Evolutionary conservation across 192 early-diverging fungal species (phyloP).

Genomic region (Coemansia aciculifera): DNA sequence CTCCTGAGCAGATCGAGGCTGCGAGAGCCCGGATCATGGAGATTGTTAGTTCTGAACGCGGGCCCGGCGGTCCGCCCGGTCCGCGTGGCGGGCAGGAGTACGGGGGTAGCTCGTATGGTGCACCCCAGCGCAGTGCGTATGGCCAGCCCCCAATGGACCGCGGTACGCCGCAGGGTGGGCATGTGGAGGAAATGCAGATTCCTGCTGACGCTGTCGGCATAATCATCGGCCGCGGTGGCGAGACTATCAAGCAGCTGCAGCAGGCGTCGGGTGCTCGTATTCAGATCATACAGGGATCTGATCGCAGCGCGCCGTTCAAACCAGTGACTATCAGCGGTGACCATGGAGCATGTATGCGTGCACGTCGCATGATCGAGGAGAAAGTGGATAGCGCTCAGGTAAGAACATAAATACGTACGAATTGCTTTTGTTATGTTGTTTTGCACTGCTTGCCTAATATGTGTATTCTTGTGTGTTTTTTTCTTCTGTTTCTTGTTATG

Average conservation of each 20-base stretch:
- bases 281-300: conserved; percentile 48
- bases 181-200: conserved; percentile 45
- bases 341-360: conserved; percentile 32
- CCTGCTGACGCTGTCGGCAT: conserved; percentile 44
- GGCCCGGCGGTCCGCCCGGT: not conserved
- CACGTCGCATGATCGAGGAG: conserved; percentile 50
- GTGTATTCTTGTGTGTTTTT: conserved; percentile 2
- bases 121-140: not conserved
- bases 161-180: not conserved
- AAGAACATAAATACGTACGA: conserved; percentile 13
- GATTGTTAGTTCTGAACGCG: conserved; percentile 57
- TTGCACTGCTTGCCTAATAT: conserved; percentile 5
- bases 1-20: conserved; percentile 63
- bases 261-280: conserved; percentile 38
- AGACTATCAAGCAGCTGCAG: conserved; percentile 52
- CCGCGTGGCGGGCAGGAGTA: not conserved
- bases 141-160: conserved; percentile 1
- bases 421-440: not conserved
- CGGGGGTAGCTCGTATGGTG: conserved; percentile 6
- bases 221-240: conserved; percentile 49
- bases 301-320: conserved; percentile 32
- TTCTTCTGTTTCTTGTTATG: not conserved
- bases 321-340: conserved; percentile 42
- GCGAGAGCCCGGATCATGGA: conserved; percentile 77
- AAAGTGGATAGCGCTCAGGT: conserved; percentile 45